phyloP scores from a whole-genome alignment of 1,139 yeast genomes.

The Pneumocystis murina region DNA sequence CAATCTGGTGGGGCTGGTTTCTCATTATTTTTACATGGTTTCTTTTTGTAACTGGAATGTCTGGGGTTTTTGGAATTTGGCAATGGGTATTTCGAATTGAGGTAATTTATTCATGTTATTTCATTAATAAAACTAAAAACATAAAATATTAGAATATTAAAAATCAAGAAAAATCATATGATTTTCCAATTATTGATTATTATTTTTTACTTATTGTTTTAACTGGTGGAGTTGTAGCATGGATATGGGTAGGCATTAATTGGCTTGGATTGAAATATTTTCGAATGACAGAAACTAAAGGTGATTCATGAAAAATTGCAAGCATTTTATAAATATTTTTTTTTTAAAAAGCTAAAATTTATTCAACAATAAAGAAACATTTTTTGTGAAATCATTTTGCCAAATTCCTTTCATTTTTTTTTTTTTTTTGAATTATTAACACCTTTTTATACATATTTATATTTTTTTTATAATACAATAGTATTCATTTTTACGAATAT shows the following conservation, averaged over 20 bases:
- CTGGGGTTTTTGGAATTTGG: background rate
- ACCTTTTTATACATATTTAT: background rate
- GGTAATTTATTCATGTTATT: background rate
- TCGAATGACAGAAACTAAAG: background rate
- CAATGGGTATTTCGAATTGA: background rate
- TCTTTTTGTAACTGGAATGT: background rate
- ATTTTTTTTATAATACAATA: background rate
- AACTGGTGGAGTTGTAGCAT: background rate
- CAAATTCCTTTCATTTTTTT: background rate
- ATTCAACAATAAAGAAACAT: background rate
- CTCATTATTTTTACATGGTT: background rate
- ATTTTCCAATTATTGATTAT: conserved; percentile 1
- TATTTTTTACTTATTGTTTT: background rate
- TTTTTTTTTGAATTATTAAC: no score
- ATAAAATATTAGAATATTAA: background rate
- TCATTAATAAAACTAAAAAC: background rate
- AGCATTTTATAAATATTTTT: background rate
- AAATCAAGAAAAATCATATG: background rate
- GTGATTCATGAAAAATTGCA: background rate
- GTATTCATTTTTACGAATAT: background rate
- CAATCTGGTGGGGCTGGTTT: background rate
- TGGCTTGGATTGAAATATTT: background rate
- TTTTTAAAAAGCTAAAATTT: background rate
- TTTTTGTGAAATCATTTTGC: no score
- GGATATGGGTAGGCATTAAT: conserved; percentile 1